Base-by-base conservation (phyloP, 2,329 filamentous ascomycete species). In the Clarireedia monteithiana region DNA sequence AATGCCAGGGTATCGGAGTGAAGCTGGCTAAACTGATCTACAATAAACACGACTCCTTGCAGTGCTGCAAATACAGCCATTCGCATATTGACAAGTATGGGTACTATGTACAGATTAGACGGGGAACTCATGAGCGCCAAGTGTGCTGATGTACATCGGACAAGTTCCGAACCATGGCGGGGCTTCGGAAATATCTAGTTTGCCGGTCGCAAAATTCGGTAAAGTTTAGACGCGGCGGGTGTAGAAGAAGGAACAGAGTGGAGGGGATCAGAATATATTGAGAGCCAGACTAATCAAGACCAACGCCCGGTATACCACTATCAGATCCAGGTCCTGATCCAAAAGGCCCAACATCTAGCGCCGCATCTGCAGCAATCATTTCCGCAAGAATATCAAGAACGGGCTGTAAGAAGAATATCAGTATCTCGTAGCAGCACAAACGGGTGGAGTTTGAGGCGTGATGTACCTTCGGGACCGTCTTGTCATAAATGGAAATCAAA, bases 401-500 rank as follows among this genome's bases (percentile, higher is more conserved):
- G 60, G 91, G 85, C 88, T 94, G 62, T 7, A 60, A 59, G 23
- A 64, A 60, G 59, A 14, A 47, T 36, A 40, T 24, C 1, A 20
- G 20, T 24, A 34, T 34, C 30, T 9, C 30, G 30, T 34, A 12
- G 30, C 30, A 12, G 10, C 30, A 34, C 9, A 34, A 34, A 14
- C 30, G 10, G 30, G 30, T 34, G 12, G 30, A 34, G 30, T 12
- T 34, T 14, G 14, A 34, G 30, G 10, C 30, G 12, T 34, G 20
- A 46, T 15, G 45, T 57, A 90, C 91, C 88, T 96, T 96, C 66
- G 92, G 87, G 47, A 97, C 91, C 34, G 94, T 97, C 83, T 95
- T 96, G 74, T 99, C 94, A 75, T 99, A 99, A 73, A 99, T 96
- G 68, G 82, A 83, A 72, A 99, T 96, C 67, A 99, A 79, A 69